Evolutionary conservation across 345 rosid species (phyloP).

Genomic region (Stellera chamaejasme): DNA sequence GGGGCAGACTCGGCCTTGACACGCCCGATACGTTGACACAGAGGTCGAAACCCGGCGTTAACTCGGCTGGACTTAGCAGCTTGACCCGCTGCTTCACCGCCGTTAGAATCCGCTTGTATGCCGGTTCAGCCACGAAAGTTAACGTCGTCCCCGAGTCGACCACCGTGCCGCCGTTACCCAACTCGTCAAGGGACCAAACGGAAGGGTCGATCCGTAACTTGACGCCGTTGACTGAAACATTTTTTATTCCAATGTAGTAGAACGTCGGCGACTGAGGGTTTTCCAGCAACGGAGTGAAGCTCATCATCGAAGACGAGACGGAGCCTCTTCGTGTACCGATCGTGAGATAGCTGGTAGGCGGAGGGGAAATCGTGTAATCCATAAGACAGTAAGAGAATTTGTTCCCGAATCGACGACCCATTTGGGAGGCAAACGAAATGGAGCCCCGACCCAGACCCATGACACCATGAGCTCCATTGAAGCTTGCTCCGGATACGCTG

Average conservation of each 20-base stretch:
- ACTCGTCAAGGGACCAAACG: constrained; percentile 61
- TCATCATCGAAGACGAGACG: constrained; percentile 11
- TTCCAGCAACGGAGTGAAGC: constrained; percentile 54
- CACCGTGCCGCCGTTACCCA: constrained; percentile 82
- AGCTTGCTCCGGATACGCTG: constrained; percentile 51
- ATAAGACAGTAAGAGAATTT: constrained; percentile 77
- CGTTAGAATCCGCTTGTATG: constrained; percentile 37
- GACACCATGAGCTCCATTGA: constrained; percentile 78
- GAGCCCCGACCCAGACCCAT: constrained; percentile 87
- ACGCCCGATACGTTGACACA: constrained; percentile 59
- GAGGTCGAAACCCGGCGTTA: constrained; percentile 64
- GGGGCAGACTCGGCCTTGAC: constrained; percentile 35
- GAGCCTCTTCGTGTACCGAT: constrained; percentile 37
- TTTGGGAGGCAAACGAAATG: constrained; percentile 69
- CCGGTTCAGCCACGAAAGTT: constrained; percentile 42
- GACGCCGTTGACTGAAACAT: constrained; percentile 34
- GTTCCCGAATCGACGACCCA: constrained; percentile 68
- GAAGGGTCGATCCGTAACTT: constrained; percentile 50
- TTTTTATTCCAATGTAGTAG: constrained; percentile 50
- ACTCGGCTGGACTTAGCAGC: constrained; percentile 30
- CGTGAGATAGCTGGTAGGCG: constrained; percentile 68
- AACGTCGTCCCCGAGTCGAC: constrained; percentile 81
- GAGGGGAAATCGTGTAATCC: constrained; percentile 79
- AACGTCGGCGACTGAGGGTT: constrained; percentile 66
- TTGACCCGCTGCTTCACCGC: constrained; percentile 36